Evolutionary conservation across 306 rosid species (phyloP).

Genomic region (Gastrolobium bilobum): DNA sequence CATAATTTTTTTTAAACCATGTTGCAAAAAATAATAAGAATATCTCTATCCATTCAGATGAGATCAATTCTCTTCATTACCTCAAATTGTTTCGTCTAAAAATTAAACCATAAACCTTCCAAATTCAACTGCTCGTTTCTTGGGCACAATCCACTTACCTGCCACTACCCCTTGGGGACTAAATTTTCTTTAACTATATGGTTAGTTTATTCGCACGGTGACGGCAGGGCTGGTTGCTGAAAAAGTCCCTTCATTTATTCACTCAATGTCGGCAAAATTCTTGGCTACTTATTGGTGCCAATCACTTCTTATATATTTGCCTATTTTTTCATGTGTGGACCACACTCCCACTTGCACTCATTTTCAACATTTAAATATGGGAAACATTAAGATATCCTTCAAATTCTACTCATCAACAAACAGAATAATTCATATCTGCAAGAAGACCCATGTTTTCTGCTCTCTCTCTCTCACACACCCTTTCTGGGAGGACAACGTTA

Average conservation of each 20-base stretch:
- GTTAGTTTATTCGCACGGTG: not conserved
- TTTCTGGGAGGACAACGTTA: constrained; percentile 24
- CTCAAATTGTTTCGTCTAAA: too few relatives aligned
- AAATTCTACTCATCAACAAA: constrained; percentile 42
- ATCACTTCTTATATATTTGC: constrained; percentile 39
- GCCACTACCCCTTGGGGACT: too few relatives aligned
- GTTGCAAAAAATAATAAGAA: too few relatives aligned
- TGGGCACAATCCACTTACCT: too few relatives aligned
- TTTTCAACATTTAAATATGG: constrained; percentile 39
- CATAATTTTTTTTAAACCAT: too few relatives aligned
- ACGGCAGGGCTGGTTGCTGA: not conserved
- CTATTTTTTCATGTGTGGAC: constrained; percentile 40
- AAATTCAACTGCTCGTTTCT: too few relatives aligned
- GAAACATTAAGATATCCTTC: constrained; percentile 34
- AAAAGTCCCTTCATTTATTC: not conserved
- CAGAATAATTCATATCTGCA: constrained; percentile 50
- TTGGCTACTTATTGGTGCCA: constrained; percentile 31
- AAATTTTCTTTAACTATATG: too few relatives aligned
- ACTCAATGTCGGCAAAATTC: constrained; percentile 12
- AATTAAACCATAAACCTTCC: too few relatives aligned
- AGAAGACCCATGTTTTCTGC: constrained; percentile 54
- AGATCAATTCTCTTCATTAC: too few relatives aligned
- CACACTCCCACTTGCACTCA: constrained; percentile 62
- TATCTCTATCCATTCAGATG: too few relatives aligned
- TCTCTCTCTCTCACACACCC: not conserved